Evolutionary conservation across 192 early-diverging fungal species (phyloP).

Genomic region (Rhizophagus prolifer): DNA sequence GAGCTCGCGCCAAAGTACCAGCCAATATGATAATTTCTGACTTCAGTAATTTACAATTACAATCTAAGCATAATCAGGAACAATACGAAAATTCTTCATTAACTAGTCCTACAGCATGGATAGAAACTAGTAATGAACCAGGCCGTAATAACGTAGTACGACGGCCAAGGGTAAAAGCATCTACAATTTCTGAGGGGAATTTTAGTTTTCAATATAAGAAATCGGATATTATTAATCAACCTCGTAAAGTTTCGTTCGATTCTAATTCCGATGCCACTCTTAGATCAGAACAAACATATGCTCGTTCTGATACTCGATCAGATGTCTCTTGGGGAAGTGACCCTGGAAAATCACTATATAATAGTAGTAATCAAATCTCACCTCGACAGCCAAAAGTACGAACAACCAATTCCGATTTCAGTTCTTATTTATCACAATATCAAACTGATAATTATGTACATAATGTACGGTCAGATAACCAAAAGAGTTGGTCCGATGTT

Average conservation of each 20-base stretch:
- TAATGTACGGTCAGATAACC: not conserved
- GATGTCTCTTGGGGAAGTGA: constrained; percentile 19
- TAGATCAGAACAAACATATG: not conserved
- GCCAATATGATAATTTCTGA: constrained; percentile 16
- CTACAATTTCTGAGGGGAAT: not conserved
- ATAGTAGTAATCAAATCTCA: not conserved
- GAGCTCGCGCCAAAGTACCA: constrained; percentile 3
- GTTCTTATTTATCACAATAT: not conserved
- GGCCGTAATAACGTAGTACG: not conserved
- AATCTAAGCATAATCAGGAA: not conserved
- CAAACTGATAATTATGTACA: not conserved
- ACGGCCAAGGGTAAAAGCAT: not conserved
- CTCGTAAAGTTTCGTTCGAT: constrained; percentile 4
- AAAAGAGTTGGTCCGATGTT: constrained; percentile 21
- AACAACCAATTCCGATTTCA: not conserved
- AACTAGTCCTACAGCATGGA: not conserved
- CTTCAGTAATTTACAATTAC: not conserved
- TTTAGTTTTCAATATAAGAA: not conserved
- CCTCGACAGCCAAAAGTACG: not conserved
- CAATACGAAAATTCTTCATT: not conserved
- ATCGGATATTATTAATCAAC: not conserved
- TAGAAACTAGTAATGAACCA: not conserved
- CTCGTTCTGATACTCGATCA: not conserved
- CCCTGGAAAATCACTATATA: not conserved
- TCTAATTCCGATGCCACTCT: not conserved